Percentiles rank a stretch among this genome's conserved stretches.
These are phyloP conservation scores for Moricandia arvensis DNA, from an alignment of 345 rosid genomes.

Conservation along the genomic window DNA sequence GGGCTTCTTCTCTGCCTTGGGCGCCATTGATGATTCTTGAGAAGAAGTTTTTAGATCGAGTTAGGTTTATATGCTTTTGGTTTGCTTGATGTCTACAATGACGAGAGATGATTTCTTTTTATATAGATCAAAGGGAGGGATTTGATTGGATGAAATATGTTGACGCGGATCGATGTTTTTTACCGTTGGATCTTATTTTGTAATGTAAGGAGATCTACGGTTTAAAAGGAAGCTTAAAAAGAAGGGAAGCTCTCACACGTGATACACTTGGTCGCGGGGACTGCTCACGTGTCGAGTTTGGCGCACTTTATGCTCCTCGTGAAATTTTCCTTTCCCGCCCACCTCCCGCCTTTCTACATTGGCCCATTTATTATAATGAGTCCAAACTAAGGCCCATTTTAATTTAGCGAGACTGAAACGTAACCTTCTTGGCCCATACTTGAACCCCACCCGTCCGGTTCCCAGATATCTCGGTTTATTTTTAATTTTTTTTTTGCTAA, in stretches of 20 bases:
- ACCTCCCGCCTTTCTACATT: background rate
- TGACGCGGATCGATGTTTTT: background rate
- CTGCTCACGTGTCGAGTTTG: constrained; percentile 21
- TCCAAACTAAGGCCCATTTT: background rate
- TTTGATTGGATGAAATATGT: constrained; percentile 10
- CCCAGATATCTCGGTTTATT: constrained; percentile 22
- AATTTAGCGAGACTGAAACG: background rate
- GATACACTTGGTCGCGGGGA: constrained; percentile 4
- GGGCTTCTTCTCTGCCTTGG: no score
- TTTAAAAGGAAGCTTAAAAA: background rate
- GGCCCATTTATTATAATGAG: background rate
- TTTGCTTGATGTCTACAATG: background rate
- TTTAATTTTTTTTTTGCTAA: no score
- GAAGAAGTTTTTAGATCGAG: no score
- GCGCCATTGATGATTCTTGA: constrained; percentile 5
- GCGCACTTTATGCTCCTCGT: background rate
- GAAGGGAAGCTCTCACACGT: background rate
- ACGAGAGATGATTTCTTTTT: background rate
- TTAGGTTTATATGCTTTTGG: background rate
- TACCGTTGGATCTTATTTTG: constrained; percentile 31
- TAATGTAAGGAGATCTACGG: constrained; percentile 38
- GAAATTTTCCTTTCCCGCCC: constrained; percentile 5
- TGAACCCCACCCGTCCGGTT: background rate
- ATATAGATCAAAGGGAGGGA: background rate
- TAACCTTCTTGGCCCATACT: background rate